These are phyloP conservation scores for Albugo candida DNA, from an alignment of 352 stramenopile species.

Conservation along the genomic window DNA sequence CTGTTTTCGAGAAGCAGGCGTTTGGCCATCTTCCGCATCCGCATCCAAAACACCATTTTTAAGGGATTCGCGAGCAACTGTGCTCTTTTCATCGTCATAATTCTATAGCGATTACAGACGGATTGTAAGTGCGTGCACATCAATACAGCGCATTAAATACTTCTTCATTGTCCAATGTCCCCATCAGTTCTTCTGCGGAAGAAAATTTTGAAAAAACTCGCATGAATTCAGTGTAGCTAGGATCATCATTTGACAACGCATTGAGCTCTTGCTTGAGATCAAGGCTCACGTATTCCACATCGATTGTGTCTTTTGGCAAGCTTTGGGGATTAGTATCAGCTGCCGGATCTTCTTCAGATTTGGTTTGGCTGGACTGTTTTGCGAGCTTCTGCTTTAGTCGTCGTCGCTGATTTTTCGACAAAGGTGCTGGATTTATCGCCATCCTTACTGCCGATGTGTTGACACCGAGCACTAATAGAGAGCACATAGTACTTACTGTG, in stretches of 20 bases:
- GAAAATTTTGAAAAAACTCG: constrained; percentile 77
- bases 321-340: neutral
- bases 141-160: neutral
- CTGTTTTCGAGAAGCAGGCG: constrained; percentile 79
- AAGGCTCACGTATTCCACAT: constrained; percentile 71
- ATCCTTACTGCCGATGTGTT: no score
- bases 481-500: no score
- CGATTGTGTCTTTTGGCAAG: constrained; percentile 16
- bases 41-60: constrained; percentile 13
- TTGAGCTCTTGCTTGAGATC: constrained; percentile 40
- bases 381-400: constrained; percentile 69
- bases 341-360: neutral
- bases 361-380: constrained; percentile 10
- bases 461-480: no score
- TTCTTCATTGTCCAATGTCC: constrained; percentile 7
- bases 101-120: constrained; percentile 9
- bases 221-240: constrained; percentile 69
- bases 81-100: constrained; percentile 11
- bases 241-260: constrained; percentile 33
- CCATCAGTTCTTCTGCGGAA: constrained; percentile 61
- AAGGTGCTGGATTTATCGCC: constrained; percentile 1
- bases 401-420: constrained; percentile 71
- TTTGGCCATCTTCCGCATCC: constrained; percentile 17
- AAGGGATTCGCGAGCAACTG: constrained; percentile 5
- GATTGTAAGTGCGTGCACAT: neutral